Evolutionary conservation across 306 rosid species (phyloP).

Genomic region (Macrotyloma uniflorum): DNA sequence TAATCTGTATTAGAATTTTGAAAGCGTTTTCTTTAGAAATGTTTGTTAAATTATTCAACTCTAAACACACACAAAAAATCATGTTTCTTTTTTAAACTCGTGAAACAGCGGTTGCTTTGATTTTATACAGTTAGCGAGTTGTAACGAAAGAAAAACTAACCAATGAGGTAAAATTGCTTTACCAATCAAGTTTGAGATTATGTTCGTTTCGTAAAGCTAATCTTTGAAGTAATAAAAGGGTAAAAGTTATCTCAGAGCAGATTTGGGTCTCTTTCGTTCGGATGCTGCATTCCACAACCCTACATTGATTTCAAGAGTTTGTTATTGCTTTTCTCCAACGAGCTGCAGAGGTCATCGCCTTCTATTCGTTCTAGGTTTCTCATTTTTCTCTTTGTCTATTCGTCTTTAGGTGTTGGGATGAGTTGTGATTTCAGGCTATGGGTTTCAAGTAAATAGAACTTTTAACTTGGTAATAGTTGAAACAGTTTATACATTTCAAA

Average conservation of each 20-base stretch:
- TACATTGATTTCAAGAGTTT: not conserved
- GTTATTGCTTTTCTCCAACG: not conserved
- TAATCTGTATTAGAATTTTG: too few relatives aligned
- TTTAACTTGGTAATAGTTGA: not conserved
- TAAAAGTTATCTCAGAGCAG: not conserved
- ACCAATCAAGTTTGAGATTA: not conserved
- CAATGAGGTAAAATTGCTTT: too few relatives aligned
- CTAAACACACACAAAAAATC: too few relatives aligned
- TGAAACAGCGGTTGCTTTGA: too few relatives aligned
- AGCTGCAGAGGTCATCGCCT: not conserved
- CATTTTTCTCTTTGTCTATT: not conserved
- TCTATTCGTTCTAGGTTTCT: not conserved
- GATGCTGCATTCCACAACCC: not conserved
- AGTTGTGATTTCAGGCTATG: not conserved
- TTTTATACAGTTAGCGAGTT: too few relatives aligned
- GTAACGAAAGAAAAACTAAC: too few relatives aligned
- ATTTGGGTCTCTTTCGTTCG: conserved; percentile 1
- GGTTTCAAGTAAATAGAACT: not conserved
- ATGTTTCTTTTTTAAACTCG: too few relatives aligned
- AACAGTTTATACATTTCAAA: not conserved
- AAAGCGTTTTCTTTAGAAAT: too few relatives aligned
- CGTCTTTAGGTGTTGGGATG: not conserved
- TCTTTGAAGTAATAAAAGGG: not conserved
- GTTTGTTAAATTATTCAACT: too few relatives aligned
- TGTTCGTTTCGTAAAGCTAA: not conserved